Evolutionary conservation across 441 rosid species (phyloP).

Genomic region (Eugenia klotzschiana): DNA sequence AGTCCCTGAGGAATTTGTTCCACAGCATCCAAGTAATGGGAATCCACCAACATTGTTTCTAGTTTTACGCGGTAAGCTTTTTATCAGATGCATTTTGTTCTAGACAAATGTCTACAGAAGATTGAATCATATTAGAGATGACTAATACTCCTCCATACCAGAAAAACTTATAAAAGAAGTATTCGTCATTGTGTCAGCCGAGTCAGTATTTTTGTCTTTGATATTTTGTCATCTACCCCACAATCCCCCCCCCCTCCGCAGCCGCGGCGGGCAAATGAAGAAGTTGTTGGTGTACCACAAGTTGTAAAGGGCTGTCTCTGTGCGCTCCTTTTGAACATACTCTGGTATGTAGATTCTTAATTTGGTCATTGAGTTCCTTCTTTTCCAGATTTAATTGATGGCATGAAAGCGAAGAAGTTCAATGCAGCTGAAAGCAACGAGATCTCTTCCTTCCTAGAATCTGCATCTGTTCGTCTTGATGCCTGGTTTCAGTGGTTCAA

Average conservation of each 20-base stretch:
- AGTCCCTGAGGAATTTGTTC: conserved; percentile 86
- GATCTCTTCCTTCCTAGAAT: conserved; percentile 58
- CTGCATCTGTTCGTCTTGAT: conserved; percentile 80
- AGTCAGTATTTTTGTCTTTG: background rate
- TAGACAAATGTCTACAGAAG: background rate
- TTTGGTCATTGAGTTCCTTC: background rate
- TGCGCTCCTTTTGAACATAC: background rate
- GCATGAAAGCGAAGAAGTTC: conserved; percentile 50
- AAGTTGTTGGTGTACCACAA: background rate
- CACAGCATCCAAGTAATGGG: conserved; percentile 81
- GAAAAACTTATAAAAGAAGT: background rate
- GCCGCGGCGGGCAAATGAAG: background rate
- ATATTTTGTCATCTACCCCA: background rate
- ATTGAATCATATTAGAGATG: background rate
- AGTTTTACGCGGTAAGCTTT: conserved; percentile 61
- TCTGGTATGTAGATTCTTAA: background rate
- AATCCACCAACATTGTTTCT: conserved; percentile 93
- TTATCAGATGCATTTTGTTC: background rate
- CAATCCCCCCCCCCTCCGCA: no score
- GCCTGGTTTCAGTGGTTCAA: conserved; percentile 98
- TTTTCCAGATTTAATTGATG: conserved; percentile 57
- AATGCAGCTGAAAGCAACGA: conserved; percentile 45
- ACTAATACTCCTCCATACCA: background rate
- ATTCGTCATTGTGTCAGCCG: background rate
- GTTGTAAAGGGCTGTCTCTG: background rate